Evolutionary conservation across 768 basidiomycete genomes (phyloP), one percentile per base, ranked within the genome.

Genomic region (Pholiota conissans): DNA sequence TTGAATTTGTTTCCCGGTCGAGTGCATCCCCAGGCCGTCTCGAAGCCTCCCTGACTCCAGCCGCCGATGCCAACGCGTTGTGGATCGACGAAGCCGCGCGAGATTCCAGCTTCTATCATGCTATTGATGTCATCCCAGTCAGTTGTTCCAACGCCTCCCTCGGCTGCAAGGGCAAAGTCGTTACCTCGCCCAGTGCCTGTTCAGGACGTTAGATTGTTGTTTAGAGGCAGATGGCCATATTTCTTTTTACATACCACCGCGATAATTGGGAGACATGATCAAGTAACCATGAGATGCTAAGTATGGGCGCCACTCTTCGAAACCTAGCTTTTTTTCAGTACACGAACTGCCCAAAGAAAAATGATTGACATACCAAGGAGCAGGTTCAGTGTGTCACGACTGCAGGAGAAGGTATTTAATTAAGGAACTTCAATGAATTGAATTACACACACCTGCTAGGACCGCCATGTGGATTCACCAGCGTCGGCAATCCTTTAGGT

Each of bases 31-130:
- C 54, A 39, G 9, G 59, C 59, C 2, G 54, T 50, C 14, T 56
- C 46, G 35, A 52, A 60, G 16, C 59, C 59, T 16, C 59, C 59
- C 40, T 60, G 59, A 29, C 59, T 60, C 22, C 56, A 56, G 8
- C 59, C 55, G 9, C 49, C 59, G 18, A 60, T 60, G 5, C 59
- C 59, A 29, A 60, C 48, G 20, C 59, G 59, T 35, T 56, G 29
- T 1, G 55, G 55, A 18, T 60, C 59, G 13, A 60, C 50, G 13
- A 60, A 28, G 3, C 59, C 59, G 20, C 34, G 59, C 10, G 32
- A 52, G 3, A 60, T 56, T 11, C 55, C 59, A 32, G 55, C 55
- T 40, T 56, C 55, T 22, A 56, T 60, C 59, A 60, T 60, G 5
- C 30, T 28, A 34, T 53, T 55, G 35, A 60, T 48, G 22, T 60